Conservation (phyloP, 2,329 filamentous ascomycete species). For the Colletotrichum echinochloae region DNA sequence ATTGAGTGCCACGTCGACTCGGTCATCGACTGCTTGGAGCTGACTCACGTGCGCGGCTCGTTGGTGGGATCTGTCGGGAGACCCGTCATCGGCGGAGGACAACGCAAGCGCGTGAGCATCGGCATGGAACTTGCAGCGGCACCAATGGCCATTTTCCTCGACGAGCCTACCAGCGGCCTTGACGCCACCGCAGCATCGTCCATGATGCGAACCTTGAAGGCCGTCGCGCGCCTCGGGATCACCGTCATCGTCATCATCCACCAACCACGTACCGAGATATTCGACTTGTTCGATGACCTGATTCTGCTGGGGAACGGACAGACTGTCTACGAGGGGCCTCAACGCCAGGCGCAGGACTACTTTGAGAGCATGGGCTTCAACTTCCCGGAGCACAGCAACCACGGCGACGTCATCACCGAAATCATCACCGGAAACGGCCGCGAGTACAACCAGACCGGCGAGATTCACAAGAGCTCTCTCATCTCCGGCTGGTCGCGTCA, state of each 20-base stretch:
- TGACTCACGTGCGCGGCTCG: slow-evolving; percentile 64
- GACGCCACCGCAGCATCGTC: slow-evolving; percentile 68
- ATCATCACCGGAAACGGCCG: slow-evolving; percentile 70
- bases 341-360: slow-evolving; percentile 57
- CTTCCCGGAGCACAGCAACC: slow-evolving; percentile 63
- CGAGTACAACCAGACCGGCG: slow-evolving; percentile 59
- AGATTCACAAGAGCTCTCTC: slow-evolving; percentile 61
- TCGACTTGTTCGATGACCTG: slow-evolving; percentile 67
- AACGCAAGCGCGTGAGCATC: slow-evolving; percentile 69
- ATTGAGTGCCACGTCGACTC: slow-evolving; percentile 66
- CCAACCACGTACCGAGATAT: slow-evolving; percentile 70
- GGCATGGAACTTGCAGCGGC: slow-evolving; percentile 69
- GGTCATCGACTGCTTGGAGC: slow-evolving; percentile 65
- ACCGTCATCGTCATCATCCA: slow-evolving; percentile 71
- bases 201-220: slow-evolving; percentile 66
- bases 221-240: slow-evolving; percentile 65
- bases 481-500: slow-evolving; percentile 61
- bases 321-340: slow-evolving; percentile 65
- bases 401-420: slow-evolving; percentile 70
- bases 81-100: slow-evolving; percentile 67
- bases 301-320: slow-evolving; percentile 67
- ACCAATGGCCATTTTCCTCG: slow-evolving; percentile 66
- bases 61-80: slow-evolving; percentile 63
- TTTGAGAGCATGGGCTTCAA: slow-evolving; percentile 65
- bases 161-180: slow-evolving; percentile 65